Evolutionary conservation across 164 flowering plant species (phyloP), one percentile per base, ranked within the genome.

Genomic region (Magnolia kwangsiensis): DNA sequence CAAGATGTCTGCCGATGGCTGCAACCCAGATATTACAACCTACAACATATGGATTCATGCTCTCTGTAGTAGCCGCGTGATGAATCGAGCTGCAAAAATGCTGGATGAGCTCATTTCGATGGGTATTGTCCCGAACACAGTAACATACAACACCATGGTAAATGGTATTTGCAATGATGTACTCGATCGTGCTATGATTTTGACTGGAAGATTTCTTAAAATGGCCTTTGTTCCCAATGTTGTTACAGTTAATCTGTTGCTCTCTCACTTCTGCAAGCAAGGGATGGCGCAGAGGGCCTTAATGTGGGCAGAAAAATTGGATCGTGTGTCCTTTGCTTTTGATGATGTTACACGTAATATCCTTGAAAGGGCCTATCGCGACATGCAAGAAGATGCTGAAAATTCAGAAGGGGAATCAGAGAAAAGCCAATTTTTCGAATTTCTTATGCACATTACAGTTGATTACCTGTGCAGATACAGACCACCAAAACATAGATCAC

Each of bases 91-190:
- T 72, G 86, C 90, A 59, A 84, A 77, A 80, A 75, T 91, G 85
- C 84, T 96, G 70, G 86, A 94, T 80, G 90, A 89, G 81, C 93
- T 94, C 79, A 80, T 92, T 74, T 79, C 89, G 18, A 71, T 78
- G 1, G 98, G 98, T 74, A 27, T 92, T 79, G 79, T 87, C 81
- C 98, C 94, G 10, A 77, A 90, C 77, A 89, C 92, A 20, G 91
- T 91, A 29, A 96, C 98, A 10, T 96, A 94, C 83, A 94, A 94
- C 84, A 92, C 89, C 50, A 78, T 94, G 86, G 64, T 96, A 79
- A 90, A 84, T 81, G 96, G 87, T 75, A 78, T 88, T 75, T 96
- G 97, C 78, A 71, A 82, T 81, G 96, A 90, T 78, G 80, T 88
- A 69, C 82, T 91, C 31, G 95, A 92, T 63, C 90, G 85, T 71